phyloP scores from a whole-genome alignment of 192 early-diverging fungal species.

The Backusella sp. region DNA sequence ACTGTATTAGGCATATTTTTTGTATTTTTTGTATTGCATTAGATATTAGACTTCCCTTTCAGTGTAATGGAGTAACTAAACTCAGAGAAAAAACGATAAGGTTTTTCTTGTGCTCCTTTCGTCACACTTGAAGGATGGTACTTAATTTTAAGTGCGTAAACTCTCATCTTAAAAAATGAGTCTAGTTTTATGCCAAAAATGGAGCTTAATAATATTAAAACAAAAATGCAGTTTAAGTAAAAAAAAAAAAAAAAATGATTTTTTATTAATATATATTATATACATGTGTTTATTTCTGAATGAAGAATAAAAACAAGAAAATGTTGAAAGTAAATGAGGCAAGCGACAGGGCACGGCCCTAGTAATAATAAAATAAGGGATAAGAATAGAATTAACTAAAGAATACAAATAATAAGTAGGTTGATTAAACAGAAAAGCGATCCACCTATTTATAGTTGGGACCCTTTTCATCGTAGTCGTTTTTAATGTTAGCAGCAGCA shows the following conservation, averaged over 20 bases:
- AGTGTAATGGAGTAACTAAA: not conserved
- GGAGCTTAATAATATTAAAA: not conserved
- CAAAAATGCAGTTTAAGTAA: not conserved
- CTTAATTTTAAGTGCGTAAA: not conserved
- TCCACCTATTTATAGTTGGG: conserved; percentile 23
- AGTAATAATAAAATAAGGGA: conserved; percentile 3
- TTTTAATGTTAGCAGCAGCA: conserved; percentile 26
- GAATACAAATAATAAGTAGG: not conserved
- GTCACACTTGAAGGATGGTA: not conserved
- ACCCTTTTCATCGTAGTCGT: conserved; percentile 26
- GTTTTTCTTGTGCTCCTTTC: not conserved
- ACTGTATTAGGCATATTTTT: not conserved
- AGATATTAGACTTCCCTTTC: not conserved
- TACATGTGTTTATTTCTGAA: not conserved
- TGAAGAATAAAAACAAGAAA: not conserved
- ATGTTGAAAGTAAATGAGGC: not conserved
- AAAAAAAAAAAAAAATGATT: not conserved
- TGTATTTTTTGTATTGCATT: not conserved
- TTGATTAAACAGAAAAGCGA: not conserved
- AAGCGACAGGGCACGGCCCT: conserved; percentile 3
- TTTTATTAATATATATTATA: conserved; percentile 5
- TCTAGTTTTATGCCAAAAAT: not conserved
- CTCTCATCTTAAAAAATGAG: not conserved
- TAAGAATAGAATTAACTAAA: conserved; percentile 6
- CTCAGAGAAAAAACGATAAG: not conserved